Percentiles rank a stretch among this genome's conserved stretches.
phyloP scores from a whole-genome alignment of 202 grass and related monocot genomes.

The Carex sylvatica region DNA sequence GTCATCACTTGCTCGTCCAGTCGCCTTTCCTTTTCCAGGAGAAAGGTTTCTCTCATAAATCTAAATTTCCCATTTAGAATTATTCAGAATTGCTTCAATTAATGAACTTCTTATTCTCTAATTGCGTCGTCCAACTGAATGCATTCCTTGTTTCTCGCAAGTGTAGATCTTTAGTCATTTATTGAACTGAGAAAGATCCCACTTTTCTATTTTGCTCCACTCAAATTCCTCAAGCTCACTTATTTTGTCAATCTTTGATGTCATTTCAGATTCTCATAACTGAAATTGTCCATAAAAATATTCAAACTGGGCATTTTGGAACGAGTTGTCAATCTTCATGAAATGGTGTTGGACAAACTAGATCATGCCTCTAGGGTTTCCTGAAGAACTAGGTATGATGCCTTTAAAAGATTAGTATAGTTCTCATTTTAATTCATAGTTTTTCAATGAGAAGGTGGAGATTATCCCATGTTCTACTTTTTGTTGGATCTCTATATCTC shows the following conservation, averaged over 20 bases:
- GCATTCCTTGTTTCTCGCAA: too few relatives aligned
- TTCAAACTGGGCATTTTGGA: not conserved
- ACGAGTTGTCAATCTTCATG: not conserved
- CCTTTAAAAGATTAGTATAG: too few relatives aligned
- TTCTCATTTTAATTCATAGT: too few relatives aligned
- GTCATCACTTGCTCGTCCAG: too few relatives aligned
- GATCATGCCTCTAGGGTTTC: slow-evolving; percentile 27
- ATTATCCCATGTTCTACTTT: slow-evolving; percentile 67
- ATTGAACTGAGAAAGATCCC: slow-evolving; percentile 1
- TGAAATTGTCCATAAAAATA: not conserved
- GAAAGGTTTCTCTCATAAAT: too few relatives aligned
- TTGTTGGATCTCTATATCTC: slow-evolving; percentile 55
- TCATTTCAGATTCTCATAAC: slow-evolving; percentile 4
- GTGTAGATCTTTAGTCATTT: slow-evolving; percentile 16
- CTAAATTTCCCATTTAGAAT: too few relatives aligned
- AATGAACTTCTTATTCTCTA: too few relatives aligned
- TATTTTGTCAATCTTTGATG: not conserved
- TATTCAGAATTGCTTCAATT: too few relatives aligned
- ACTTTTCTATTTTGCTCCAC: not conserved
- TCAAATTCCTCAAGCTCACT: not conserved
- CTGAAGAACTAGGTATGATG: too few relatives aligned
- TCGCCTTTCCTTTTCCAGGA: too few relatives aligned
- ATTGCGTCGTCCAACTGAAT: not conserved
- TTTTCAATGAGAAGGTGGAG: slow-evolving; percentile 61
- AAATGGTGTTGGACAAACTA: not conserved